Percentiles rank a stretch among this genome's conserved stretches.
These are phyloP conservation scores for Jackrogersella multiformis DNA, from an alignment of 495 filamentous ascomycete species.

Conservation along the genomic window DNA sequence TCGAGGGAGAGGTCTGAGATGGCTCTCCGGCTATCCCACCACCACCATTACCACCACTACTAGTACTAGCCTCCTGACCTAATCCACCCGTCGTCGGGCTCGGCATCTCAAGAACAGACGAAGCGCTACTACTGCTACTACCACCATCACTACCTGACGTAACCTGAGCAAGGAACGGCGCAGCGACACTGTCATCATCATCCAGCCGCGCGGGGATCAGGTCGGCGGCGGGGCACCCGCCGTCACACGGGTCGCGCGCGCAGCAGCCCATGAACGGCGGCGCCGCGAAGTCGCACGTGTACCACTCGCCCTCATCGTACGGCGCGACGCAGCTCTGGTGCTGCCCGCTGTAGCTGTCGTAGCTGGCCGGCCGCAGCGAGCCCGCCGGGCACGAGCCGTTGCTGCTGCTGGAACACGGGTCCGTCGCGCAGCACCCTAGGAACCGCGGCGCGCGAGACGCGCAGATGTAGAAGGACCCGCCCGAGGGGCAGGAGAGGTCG, in stretches of 20 bases:
- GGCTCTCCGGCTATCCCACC: neutral
- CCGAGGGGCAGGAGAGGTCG: slow-evolving; percentile 44
- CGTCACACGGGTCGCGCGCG: slow-evolving; percentile 41
- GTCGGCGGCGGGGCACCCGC: slow-evolving; percentile 35
- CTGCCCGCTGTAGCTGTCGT: slow-evolving; percentile 25
- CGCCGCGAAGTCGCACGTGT: slow-evolving; percentile 38
- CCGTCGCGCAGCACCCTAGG: slow-evolving; percentile 48
- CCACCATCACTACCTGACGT: too few species aligned
- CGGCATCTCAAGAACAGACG: neutral
- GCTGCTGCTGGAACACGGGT: slow-evolving; percentile 43
- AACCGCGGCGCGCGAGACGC: slow-evolving; percentile 34
- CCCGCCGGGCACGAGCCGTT: slow-evolving; percentile 39
- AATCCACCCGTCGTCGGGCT: neutral
- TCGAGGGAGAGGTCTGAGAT: neutral
- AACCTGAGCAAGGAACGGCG: slow-evolving; percentile 12
- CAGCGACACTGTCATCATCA: slow-evolving; percentile 18
- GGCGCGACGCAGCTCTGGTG: slow-evolving; percentile 36
- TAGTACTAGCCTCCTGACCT: neutral
- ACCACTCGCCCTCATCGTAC: slow-evolving; percentile 40
- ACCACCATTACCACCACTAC: neutral
- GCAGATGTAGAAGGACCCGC: slow-evolving; percentile 48
- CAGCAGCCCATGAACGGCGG: slow-evolving; percentile 52
- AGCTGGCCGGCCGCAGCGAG: slow-evolving; percentile 38
- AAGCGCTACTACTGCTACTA: neutral
- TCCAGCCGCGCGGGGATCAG: slow-evolving; percentile 33